Base-by-base conservation (phyloP, 2,329 filamentous ascomycete species). In the Colletotrichum navitas region DNA sequence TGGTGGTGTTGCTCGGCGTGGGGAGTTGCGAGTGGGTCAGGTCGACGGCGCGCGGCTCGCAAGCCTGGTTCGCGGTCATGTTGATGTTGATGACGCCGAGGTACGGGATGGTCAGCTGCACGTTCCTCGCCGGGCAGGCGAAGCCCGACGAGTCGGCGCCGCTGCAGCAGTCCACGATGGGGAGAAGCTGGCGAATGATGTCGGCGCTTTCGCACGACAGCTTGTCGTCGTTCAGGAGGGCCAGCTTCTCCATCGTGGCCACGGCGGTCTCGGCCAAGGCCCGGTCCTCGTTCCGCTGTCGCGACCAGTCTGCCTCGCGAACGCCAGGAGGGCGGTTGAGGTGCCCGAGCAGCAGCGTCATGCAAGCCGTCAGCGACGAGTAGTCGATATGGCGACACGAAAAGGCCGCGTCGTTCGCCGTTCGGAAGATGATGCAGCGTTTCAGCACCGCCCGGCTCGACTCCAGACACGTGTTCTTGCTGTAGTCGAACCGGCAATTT, bases 311-410 rank as follows among this genome's bases (percentile, higher is more conserved):
- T 72, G 76, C 26, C 71, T 68, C 64, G 43, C 73, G 69, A 5
- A 55, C 43, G 12, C 39, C 43, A 7, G 73, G 24, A 2, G 55
- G 68, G 14, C 55, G 54, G 11, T 83, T 82, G 1, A 89, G 80
- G 72, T 89, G 85, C 0, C 85, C 84, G 0, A 89, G 78, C 34
- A 87, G 81, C 3, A 89, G 79, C 0, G 86, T 85, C 79, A 86
- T 85, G 45, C 83, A 82, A 0, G 86, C 86, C 1, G 88, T 84
- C 5, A 89, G 80, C 0, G 85, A 84, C 2, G 85, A 81, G 73
- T 87, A 89, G 76, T 89, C 86, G 24, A 85, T 80, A 58, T 86
- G 85, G 0, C 86, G 84, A 49, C 84, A 86, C 24, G 82, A 82
- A 58, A 80, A 81, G 3, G 81, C 76, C 1, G 78, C 76, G n/a